These are phyloP conservation scores for Myxozyma neotropica DNA, from an alignment of 805 yeast species.

Conservation along the genomic window DNA sequence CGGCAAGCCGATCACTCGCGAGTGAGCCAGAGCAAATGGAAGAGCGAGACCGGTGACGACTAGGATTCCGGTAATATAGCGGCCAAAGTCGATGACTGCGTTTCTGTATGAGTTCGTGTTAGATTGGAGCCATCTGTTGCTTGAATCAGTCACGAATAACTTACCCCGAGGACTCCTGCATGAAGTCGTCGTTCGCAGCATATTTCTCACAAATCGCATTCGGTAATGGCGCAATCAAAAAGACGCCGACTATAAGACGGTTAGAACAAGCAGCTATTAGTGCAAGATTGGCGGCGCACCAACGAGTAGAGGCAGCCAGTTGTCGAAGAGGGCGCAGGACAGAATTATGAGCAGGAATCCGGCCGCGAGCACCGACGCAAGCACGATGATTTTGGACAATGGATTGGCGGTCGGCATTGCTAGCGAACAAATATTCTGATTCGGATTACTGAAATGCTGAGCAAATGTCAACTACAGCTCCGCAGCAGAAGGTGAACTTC, in stretches of 20 bases:
- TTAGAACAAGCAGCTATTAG: not conserved
- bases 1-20: constrained; percentile 63
- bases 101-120: constrained; percentile 38
- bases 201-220: constrained; percentile 58
- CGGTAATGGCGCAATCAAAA: constrained; percentile 72
- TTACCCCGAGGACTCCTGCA: constrained; percentile 55
- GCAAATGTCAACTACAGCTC: too few species aligned
- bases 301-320: constrained; percentile 87
- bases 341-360: constrained; percentile 88
- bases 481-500: too few species aligned
- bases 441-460: too few species aligned
- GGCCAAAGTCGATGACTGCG: constrained; percentile 72
- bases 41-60: constrained; percentile 73
- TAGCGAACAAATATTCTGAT: not conserved
- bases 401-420: constrained; percentile 52
- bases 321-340: constrained; percentile 83
- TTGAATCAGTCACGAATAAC: too few species aligned
- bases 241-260: constrained; percentile 52
- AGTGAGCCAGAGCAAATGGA: constrained; percentile 78
- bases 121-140: too few species aligned
- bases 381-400: constrained; percentile 72
- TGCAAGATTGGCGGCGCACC: constrained; percentile 39
- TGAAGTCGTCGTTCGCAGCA: constrained; percentile 58
- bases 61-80: constrained; percentile 75
- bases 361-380: constrained; percentile 76